Base-by-base conservation (phyloP, 78 protist genomes). In the Paulinella micropora region DNA sequence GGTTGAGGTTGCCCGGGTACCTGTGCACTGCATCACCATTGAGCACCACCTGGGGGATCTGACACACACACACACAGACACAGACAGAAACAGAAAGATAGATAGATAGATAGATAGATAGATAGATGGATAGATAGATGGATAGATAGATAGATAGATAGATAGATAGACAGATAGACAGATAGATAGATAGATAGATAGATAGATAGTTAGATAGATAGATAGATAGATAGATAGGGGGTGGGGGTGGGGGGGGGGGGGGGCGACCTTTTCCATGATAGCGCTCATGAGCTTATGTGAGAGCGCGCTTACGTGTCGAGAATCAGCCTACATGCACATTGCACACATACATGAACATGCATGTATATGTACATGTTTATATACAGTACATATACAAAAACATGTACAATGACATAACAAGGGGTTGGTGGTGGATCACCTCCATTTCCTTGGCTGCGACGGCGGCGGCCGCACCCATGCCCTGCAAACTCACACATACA, bases 401-500 rank as follows among this genome's bases (percentile, higher is more conserved):
- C n/a, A n/a, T n/a, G n/a, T n/a, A n/a, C n/a, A n/a, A n/a, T n/a
- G n/a, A n/a, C n/a, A n/a, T n/a, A n/a, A n/a, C n/a, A n/a, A n/a
- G n/a, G n/a, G n/a, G n/a, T n/a, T n/a, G n/a, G n/a, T n/a, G 79
- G 79, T 31, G 79, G 79, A 1, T 67, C 79, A 67, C 34, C n/a
- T 1, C 79, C 97, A 97, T 94, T 77, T 95, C 98, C 31, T 64
- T 26, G 0, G 0, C 31, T 15, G 98, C 95, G 34, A 97, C 69
- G 0, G n/a, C 85, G 79, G 95, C 92, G 1, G 99, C 98, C 2
- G 88, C 92, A 39, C 99, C 99, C 34, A 97, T 85, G 23, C 99
- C 99, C n/a, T n/a, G n/a, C n/a, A n/a, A n/a, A n/a, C n/a, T n/a
- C n/a, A n/a, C n/a, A n/a, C n/a, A n/a, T n/a, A n/a, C n/a, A n/a